Conservation (phyloP, 2,329 filamentous ascomycete species). For the Arthrobotrys entomopaga region DNA sequence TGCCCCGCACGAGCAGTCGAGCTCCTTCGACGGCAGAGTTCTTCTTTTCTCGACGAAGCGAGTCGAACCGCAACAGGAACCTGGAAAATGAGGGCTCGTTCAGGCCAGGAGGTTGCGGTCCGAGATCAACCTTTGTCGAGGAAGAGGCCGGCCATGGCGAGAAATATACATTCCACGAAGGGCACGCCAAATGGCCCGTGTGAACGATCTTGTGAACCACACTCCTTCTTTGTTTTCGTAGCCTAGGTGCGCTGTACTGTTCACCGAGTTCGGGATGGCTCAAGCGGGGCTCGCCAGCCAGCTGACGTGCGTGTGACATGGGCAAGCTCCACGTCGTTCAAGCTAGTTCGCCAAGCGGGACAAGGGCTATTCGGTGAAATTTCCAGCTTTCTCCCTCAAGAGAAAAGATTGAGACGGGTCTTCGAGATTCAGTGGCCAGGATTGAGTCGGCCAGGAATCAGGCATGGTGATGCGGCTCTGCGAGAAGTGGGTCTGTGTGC, state of each 20-base stretch:
- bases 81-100: constrained; percentile 21
- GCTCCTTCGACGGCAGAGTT: constrained; percentile 29
- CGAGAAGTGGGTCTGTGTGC: constrained; percentile 29
- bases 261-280: constrained; percentile 31
- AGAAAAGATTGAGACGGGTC: too few relatives aligned
- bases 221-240: constrained; percentile 25
- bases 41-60: constrained; percentile 26
- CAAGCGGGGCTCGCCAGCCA: constrained; percentile 35
- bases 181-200: constrained; percentile 20
- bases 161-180: constrained; percentile 36
- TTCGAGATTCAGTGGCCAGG: too few relatives aligned
- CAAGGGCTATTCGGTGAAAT: background rate
- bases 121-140: constrained; percentile 32
- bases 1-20: constrained; percentile 22
- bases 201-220: constrained; percentile 14
- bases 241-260: constrained; percentile 46
- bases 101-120: constrained; percentile 29
- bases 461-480: constrained; percentile 38
- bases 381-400: too few relatives aligned
- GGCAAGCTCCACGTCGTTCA: constrained; percentile 44
- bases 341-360: constrained; percentile 23
- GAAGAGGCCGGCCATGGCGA: constrained; percentile 28
- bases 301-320: constrained; percentile 48
- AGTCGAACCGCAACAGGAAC: constrained; percentile 34
- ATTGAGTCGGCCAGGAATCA: background rate